Base-by-base conservation (phyloP, 441 rosid genomes). In the Eugenia klotzschiana region DNA sequence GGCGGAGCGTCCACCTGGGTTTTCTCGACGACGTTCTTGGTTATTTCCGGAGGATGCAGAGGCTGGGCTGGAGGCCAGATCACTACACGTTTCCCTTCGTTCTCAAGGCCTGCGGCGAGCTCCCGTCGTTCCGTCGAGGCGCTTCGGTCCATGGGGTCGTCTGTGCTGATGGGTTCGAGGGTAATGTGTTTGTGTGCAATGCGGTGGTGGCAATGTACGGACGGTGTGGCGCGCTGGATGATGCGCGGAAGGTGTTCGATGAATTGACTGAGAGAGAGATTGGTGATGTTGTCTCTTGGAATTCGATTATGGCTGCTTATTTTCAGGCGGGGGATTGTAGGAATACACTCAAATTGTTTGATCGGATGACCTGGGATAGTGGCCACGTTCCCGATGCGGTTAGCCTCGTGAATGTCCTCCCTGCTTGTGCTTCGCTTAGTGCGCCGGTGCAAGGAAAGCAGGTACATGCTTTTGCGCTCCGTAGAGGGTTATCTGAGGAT, bases 231-330 rank as follows among this genome's bases (percentile, higher is more conserved):
- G 83, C 46, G 29, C 52, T 92, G 89, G 87, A 57, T 4, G 85
- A 85, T 79, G 98, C 98, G 1, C 89, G 88, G 58, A 87, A 92
- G 85, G n/a, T 91, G 94, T 96, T 96, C 80, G 95, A 91, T 81
- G 97, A 92, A 92, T 92, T 94, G 93, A 73, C 81, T 81, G 69
- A 41, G 2, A 77, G 84, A 43, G 87, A 89, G 80, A 83, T 93
- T 14, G 88, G 79, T 88, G 98, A 96, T 87, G 89, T 90, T 77
- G 94, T 96, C 43, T 93, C 98, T 0, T 94, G 98, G 99, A 96
- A 94, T 85, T 92, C 98, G n/a, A 90, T 96, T 23, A 86, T 93
- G 25, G 90, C 94, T 3, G 87, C 91, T 51, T 93, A 89, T 80
- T 84, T 88, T 77, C 95, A 93, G 86, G 83, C 89, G 41, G 91